Percentiles rank a stretch among this genome's conserved stretches.
phyloP scores from a whole-genome alignment of 805 yeast genomes.

The Yueomyces sinensis region DNA sequence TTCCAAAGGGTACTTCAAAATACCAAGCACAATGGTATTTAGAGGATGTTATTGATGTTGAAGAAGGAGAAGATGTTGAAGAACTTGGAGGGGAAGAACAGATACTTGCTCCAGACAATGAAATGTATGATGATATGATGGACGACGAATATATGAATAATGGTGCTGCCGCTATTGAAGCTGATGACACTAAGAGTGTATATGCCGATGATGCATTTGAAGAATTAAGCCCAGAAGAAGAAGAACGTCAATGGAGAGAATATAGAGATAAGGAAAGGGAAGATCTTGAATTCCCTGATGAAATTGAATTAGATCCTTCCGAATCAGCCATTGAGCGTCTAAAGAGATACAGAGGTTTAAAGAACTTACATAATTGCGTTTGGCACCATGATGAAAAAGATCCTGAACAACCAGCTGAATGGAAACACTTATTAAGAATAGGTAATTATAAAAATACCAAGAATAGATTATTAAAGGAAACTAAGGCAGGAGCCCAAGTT shows the following conservation, averaged over 20 bases:
- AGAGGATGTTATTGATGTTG: slow-evolving; percentile 36
- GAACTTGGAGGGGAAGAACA: too few relatives aligned
- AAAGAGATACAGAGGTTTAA: slow-evolving; percentile 73
- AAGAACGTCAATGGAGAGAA: slow-evolving; percentile 56
- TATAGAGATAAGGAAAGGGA: slow-evolving; percentile 64
- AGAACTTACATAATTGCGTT: slow-evolving; percentile 60
- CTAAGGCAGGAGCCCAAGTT: slow-evolving; percentile 31
- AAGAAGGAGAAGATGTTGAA: slow-evolving; percentile 18
- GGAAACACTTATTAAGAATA: slow-evolving; percentile 63
- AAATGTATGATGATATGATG: slow-evolving; percentile 20
- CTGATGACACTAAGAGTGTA: slow-evolving; percentile 25
- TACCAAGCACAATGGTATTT: slow-evolving; percentile 71
- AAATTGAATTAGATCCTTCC: slow-evolving; percentile 67
- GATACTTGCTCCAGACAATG: slow-evolving; percentile 8
- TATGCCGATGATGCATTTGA: slow-evolving; percentile 37
- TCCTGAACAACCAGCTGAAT: slow-evolving; percentile 59
- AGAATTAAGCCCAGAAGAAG: slow-evolving; percentile 73
- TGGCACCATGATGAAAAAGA: slow-evolving; percentile 88
- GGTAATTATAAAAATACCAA: slow-evolving; percentile 66
- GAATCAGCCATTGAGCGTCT: slow-evolving; percentile 68
- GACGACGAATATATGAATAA: too few relatives aligned
- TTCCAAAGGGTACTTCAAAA: slow-evolving; percentile 69
- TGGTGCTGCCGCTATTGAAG: slow-evolving; percentile 1
- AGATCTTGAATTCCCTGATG: slow-evolving; percentile 92
- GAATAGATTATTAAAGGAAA: slow-evolving; percentile 52